These are phyloP conservation scores for Mycosarcoma maydis DNA, from an alignment of 1,284 basidiomycete species.

Conservation along the genomic window DNA sequence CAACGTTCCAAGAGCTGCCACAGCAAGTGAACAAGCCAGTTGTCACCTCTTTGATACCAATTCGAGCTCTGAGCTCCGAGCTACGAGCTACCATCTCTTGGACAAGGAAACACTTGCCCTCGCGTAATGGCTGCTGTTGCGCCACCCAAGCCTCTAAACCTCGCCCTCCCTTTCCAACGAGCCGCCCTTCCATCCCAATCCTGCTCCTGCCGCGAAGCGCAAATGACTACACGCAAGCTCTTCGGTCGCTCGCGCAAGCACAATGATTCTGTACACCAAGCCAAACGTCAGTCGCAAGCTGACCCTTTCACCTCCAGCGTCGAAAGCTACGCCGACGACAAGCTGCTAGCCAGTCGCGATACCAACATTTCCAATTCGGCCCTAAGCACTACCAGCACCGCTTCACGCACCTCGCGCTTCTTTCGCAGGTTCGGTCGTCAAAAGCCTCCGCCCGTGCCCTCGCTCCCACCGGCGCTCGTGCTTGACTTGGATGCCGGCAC, in stretches of 20 bases:
- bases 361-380: conserved; percentile 32
- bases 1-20: no score
- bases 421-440: conserved; percentile 22
- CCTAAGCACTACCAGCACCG: conserved; percentile 14
- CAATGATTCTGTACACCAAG: background rate
- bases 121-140: conserved; percentile 29
- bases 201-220: no score
- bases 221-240: conserved; percentile 26
- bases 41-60: no score
- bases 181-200: background rate
- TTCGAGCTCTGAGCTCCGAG: no score
- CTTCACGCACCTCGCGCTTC: conserved; percentile 30
- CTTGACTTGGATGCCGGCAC: conserved; percentile 36
- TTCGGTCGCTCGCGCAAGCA: conserved; percentile 32
- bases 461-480: conserved; percentile 34
- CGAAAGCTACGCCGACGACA: conserved; percentile 6
- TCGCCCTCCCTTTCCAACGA: background rate
- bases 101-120: no score
- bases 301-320: background rate
- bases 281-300: no score
- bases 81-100: no score
- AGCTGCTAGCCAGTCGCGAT: conserved; percentile 12
- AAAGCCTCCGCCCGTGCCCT: conserved; percentile 32
- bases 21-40: no score
- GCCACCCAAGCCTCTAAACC: background rate